A percentile compares a stretch with the other conserved stretches of the same genome.
These are phyloP conservation scores for Ensete glaucum DNA, from an alignment of 176 grass and related monocot species.

Conservation along the genomic window DNA sequence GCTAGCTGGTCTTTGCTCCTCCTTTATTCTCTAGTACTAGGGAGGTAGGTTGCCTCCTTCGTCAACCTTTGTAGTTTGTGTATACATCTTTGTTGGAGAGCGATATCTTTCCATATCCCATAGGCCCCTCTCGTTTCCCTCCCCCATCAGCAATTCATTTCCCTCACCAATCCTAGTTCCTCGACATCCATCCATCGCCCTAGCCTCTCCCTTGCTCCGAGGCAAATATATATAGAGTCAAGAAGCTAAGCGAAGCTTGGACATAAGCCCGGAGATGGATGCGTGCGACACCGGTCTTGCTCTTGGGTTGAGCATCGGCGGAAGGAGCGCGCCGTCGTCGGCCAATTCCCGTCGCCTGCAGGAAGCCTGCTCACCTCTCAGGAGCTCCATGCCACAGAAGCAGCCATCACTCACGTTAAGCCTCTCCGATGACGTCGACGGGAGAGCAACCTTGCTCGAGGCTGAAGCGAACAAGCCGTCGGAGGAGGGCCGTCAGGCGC, in stretches of 20 bases:
- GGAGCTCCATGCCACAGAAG: background rate
- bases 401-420: conserved; percentile 3
- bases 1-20: background rate
- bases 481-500: background rate
- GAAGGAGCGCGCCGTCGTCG: background rate
- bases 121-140: background rate
- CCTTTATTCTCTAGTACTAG: background rate
- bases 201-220: background rate
- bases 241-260: background rate
- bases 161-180: background rate
- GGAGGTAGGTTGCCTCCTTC: conserved; percentile 12
- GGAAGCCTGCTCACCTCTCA: background rate
- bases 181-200: no score
- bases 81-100: no score
- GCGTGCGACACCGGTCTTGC: background rate
- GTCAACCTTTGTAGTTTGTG: conserved; percentile 14
- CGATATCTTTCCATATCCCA: background rate
- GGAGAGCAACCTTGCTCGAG: background rate
- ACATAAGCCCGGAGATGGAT: background rate
- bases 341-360: background rate
- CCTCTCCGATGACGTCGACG: background rate
- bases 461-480: background rate
- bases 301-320: background rate
- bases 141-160: background rate
- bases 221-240: background rate